phyloP scores from a whole-genome alignment of 139 green algal genomes.

The Tetradesmus lagerheimii region DNA sequence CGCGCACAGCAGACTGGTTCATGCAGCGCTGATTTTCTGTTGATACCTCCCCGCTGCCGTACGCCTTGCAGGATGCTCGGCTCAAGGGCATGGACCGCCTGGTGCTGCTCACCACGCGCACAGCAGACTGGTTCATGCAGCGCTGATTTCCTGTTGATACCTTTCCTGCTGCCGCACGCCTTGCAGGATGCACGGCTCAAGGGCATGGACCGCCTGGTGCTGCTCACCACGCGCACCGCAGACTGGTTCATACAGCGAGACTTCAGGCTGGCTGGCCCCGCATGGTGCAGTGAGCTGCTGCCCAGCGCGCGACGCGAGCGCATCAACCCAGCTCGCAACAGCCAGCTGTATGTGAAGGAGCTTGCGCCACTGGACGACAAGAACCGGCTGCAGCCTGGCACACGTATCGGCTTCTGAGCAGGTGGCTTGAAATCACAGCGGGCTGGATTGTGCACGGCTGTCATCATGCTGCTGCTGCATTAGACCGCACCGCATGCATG shows the following conservation, averaged over 20 bases:
- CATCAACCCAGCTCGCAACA: conserved; percentile 83
- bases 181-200: conserved; percentile 64
- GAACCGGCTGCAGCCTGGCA: conserved; percentile 60
- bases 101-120: conserved; percentile 87
- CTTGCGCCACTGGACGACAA: conserved; percentile 64
- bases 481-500: too few relatives aligned
- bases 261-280: conserved; percentile 60
- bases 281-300: conserved; percentile 62
- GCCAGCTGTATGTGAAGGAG: conserved; percentile 88
- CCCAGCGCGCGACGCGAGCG: conserved; percentile 52
- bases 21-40: conserved; percentile 49
- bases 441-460: too few relatives aligned
- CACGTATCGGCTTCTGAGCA: conserved; percentile 89
- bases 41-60: too few relatives aligned
- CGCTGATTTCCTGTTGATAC: background rate
- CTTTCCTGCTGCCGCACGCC: too few relatives aligned
- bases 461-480: too few relatives aligned
- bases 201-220: conserved; percentile 80
- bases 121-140: conserved; percentile 92
- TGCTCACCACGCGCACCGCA: conserved; percentile 87
- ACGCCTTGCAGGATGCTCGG: conserved; percentile 60
- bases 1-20: conserved; percentile 93
- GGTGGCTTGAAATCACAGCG: too few relatives aligned
- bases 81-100: conserved; percentile 71
- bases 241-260: conserved; percentile 89